Conservation (phyloP, 2,329 filamentous ascomycete genomes). For the Pezicula radicicola region DNA sequence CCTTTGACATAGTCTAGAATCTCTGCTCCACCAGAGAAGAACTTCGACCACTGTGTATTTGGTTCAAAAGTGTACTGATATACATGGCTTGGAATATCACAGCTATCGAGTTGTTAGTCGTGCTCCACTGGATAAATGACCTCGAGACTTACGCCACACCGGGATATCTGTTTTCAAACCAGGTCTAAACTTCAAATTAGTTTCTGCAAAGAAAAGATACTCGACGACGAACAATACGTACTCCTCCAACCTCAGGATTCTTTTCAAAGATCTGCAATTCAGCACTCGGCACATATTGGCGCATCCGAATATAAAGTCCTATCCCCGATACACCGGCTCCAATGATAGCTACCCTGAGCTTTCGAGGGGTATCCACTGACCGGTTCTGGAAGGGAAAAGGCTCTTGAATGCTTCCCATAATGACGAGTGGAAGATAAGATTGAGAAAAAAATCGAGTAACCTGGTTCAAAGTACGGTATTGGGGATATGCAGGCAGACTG, state of each 20-base stretch:
- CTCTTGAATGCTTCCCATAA: conserved; percentile 1
- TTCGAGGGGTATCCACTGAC: neutral
- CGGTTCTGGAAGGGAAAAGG: neutral
- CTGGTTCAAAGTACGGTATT: neutral
- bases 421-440: neutral
- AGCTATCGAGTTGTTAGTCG: conserved; percentile 16
- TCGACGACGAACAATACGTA: no score
- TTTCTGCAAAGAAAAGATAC: no score
- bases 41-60: conserved; percentile 51
- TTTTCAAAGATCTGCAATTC: conserved; percentile 45
- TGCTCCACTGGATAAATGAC: no score
- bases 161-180: conserved; percentile 52
- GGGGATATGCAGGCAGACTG: neutral
- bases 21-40: conserved; percentile 56
- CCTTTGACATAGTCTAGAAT: conserved; percentile 49
- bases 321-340: conserved; percentile 33
- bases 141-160: conserved; percentile 36
- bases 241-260: conserved; percentile 44
- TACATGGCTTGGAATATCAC: conserved; percentile 45
- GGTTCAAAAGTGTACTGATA: conserved; percentile 57
- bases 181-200: conserved; percentile 29
- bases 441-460: neutral
- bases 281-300: conserved; percentile 27
- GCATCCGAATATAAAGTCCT: neutral
- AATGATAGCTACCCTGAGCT: neutral